Conservation (phyloP, 495 filamentous ascomycete species). For the Lasiosphaeris hirsuta region DNA sequence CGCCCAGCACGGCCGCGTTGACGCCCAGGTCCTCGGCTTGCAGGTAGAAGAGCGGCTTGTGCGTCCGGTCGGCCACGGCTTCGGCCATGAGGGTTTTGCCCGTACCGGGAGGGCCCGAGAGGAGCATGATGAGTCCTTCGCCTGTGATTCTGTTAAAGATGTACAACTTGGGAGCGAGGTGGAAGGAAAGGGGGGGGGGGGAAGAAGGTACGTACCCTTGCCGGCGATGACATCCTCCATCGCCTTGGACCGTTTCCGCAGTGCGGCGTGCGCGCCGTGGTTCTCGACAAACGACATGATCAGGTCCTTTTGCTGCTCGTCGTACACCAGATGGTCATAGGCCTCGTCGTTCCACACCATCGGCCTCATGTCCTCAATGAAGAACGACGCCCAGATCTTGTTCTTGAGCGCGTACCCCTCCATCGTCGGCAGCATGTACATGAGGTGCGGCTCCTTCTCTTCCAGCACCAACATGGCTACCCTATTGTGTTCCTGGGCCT, state of each 20-base stretch:
- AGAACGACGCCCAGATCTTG: constrained; percentile 39
- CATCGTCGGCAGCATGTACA: constrained; percentile 36
- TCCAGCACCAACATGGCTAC: constrained; percentile 19
- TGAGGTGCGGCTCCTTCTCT: constrained; percentile 25
- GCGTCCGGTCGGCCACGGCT: constrained; percentile 47
- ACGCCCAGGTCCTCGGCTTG: constrained; percentile 54
- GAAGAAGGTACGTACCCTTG: constrained; percentile 23
- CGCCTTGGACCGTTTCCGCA: background rate
- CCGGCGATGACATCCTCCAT: constrained; percentile 24
- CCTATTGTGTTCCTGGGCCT: constrained; percentile 30
- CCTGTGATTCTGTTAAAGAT: constrained; percentile 6
- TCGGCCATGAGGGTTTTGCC: constrained; percentile 61
- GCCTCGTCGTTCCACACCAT: constrained; percentile 38
- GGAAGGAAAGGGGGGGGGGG: background rate
- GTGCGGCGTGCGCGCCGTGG: constrained; percentile 20
- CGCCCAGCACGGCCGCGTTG: constrained; percentile 42
- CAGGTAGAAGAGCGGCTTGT: constrained; percentile 50
- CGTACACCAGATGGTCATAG: constrained; percentile 37
- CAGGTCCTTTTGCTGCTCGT: constrained; percentile 39
- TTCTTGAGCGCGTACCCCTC: constrained; percentile 40
- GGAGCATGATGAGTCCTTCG: constrained; percentile 31
- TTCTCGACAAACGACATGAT: constrained; percentile 41
- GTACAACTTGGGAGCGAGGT: background rate
- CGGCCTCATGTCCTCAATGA: constrained; percentile 32
- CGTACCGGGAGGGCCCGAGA: constrained; percentile 49